Percentiles rank a stretch among this genome's conserved stretches.
Conservation (phyloP, 371 early-diverging fungal species). For the Gilbertella persicaria region DNA sequence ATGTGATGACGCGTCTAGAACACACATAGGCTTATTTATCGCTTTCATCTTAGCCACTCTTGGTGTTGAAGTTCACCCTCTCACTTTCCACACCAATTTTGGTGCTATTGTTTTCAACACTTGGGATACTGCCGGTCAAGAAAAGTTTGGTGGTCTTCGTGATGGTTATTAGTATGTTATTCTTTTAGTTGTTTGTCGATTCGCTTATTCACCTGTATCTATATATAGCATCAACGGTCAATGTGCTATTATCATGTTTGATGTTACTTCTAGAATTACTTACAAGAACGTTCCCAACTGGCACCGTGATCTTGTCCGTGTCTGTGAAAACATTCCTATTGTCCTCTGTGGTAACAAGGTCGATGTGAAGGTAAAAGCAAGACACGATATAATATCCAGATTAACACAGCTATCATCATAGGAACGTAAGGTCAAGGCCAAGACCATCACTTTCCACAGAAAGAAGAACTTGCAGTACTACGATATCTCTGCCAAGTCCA, state of each 20-base stretch:
- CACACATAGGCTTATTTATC: neutral
- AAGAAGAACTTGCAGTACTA: constrained; percentile 99
- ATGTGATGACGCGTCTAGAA: constrained; percentile 46
- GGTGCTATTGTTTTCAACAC: constrained; percentile 97
- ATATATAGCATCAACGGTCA: constrained; percentile 97
- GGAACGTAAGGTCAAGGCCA: constrained; percentile 99
- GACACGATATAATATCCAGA: neutral
- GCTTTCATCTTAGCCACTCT: constrained; percentile 82
- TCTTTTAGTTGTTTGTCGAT: neutral
- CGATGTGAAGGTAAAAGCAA: constrained; percentile 83
- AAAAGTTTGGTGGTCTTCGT: constrained; percentile 99
- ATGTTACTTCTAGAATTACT: constrained; percentile 99
- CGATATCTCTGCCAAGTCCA: constrained; percentile 99
- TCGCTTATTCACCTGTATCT: too few species aligned
- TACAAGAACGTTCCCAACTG: constrained; percentile 99
- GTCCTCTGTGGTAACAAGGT: constrained; percentile 99
- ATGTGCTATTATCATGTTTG: constrained; percentile 99
- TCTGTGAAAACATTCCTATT: constrained; percentile 99
- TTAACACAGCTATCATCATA: too few species aligned
- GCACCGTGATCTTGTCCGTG: constrained; percentile 99
- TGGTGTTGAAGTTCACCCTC: constrained; percentile 99
- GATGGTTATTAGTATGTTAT: constrained; percentile 99
- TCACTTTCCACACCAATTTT: constrained; percentile 97
- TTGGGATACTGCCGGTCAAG: constrained; percentile 99
- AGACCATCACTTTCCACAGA: constrained; percentile 99